Conservation (phyloP, 306 rosid species). For the Cicer yamashitae region DNA sequence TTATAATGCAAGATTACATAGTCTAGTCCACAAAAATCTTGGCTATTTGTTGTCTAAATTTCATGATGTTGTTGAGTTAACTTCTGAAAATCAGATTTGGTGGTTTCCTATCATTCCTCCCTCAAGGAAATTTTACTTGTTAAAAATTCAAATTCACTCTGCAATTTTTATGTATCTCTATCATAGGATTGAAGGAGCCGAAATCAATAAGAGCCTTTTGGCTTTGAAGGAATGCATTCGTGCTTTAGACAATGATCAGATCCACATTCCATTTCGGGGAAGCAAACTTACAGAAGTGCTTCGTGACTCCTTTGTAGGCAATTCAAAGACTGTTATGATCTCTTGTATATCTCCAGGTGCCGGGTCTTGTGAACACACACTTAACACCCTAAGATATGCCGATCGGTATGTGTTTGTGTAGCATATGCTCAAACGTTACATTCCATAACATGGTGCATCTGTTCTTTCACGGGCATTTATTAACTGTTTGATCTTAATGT, state of each 20-base stretch:
- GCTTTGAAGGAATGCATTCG: slow-evolving; percentile 99
- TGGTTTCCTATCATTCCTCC: slow-evolving; percentile 16
- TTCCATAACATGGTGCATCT: slow-evolving; percentile 7
- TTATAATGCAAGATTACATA: not conserved
- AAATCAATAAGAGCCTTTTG: slow-evolving; percentile 96
- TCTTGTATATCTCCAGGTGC: slow-evolving; percentile 99
- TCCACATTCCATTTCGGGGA: slow-evolving; percentile 98
- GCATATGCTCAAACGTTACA: slow-evolving; percentile 29
- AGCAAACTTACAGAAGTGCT: slow-evolving; percentile 99
- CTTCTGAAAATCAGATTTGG: slow-evolving; percentile 25
- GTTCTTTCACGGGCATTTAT: slow-evolving; percentile 23
- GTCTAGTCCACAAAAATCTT: not conserved
- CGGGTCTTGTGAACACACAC: slow-evolving; percentile 97
- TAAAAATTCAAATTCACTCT: slow-evolving; percentile 29
- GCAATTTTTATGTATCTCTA: slow-evolving; percentile 22
- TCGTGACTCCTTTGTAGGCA: slow-evolving; percentile 98
- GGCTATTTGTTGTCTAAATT: slow-evolving; percentile 19
- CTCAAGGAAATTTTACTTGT: slow-evolving; percentile 21
- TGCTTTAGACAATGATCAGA: slow-evolving; percentile 96
- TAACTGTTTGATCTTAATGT: slow-evolving; percentile 42
- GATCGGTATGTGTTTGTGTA: slow-evolving; percentile 68
- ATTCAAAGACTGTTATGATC: slow-evolving; percentile 96
- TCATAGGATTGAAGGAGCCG: slow-evolving; percentile 97
- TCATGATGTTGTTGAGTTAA: slow-evolving; percentile 32
- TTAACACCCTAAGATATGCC: slow-evolving; percentile 95